Evolutionary conservation across 2,329 filamentous ascomycete species (phyloP).

Genomic region (Colletotrichum salicis): DNA sequence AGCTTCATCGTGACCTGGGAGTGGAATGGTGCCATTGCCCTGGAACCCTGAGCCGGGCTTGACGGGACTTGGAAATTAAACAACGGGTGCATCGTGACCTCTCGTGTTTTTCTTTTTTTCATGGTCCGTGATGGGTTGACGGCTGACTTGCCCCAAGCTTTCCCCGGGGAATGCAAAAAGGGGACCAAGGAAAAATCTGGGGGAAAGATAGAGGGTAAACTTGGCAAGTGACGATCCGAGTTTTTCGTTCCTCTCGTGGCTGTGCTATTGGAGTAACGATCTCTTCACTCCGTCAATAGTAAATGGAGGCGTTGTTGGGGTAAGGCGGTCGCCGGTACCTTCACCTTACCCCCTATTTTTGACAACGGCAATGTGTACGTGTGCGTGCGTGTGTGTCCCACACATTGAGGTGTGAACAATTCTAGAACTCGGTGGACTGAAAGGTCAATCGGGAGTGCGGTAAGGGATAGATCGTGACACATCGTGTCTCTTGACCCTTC

Average conservation of each 20-base stretch:
- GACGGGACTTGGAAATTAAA: constrained; percentile 9
- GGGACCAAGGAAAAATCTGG: not conserved
- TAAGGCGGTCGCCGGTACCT: not conserved
- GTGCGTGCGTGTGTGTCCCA: not conserved
- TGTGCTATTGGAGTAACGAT: constrained; percentile 18
- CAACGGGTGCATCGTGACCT: constrained; percentile 25
- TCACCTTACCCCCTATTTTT: not conserved
- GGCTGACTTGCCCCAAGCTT: constrained; percentile 4
- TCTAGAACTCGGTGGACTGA: constrained; percentile 17
- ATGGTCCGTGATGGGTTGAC: not conserved
- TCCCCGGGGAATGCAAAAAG: not conserved
- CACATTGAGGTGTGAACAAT: not conserved
- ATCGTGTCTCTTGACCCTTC: not conserved
- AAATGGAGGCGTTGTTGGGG: not conserved
- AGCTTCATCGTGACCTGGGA: constrained; percentile 22
- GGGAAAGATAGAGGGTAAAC: not conserved
- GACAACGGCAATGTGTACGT: not conserved
- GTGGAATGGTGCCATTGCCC: constrained; percentile 28
- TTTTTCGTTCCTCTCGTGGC: constrained; percentile 22
- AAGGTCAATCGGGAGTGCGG: constrained; percentile 22
- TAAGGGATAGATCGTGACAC: constrained; percentile 18
- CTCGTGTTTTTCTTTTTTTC: not conserved
- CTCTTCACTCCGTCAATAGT: not conserved
- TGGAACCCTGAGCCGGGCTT: constrained; percentile 9
- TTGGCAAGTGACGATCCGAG: constrained; percentile 28